A percentile compares a stretch with the other conserved stretches of the same genome.
These are phyloP conservation scores for Phytophthora cactorum DNA, from an alignment of 352 stramenopile species.

Conservation along the genomic window DNA sequence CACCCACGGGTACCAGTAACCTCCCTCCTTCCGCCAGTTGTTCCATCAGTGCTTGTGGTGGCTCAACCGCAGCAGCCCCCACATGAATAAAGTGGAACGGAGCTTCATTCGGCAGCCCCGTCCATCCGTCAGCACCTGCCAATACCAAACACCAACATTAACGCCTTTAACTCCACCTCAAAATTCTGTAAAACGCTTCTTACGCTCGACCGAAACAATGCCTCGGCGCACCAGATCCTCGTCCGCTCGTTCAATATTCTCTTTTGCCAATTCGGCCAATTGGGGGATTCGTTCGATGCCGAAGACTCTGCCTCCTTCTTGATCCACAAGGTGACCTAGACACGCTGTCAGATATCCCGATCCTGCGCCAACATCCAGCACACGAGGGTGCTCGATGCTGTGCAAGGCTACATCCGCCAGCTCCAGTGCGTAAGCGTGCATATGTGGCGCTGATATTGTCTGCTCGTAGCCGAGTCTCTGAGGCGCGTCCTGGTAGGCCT, in stretches of 20 bases:
- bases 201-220: slow-evolving; percentile 59
- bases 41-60: slow-evolving; percentile 89
- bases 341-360: slow-evolving; percentile 96
- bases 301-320: slow-evolving; percentile 60
- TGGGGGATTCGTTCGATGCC: slow-evolving; percentile 92
- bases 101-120: slow-evolving; percentile 84
- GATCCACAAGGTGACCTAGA: slow-evolving; percentile 85
- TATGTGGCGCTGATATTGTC: slow-evolving; percentile 93
- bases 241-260: slow-evolving; percentile 87
- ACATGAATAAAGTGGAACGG: slow-evolving; percentile 98
- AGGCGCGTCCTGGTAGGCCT: slow-evolving; percentile 84
- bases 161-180: neutral
- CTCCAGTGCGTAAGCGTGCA: slow-evolving; percentile 90
- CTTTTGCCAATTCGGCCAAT: slow-evolving; percentile 80
- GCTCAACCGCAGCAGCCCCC: slow-evolving; percentile 90
- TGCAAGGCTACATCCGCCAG: slow-evolving; percentile 62
- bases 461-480: slow-evolving; percentile 83
- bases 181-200: slow-evolving; percentile 1
- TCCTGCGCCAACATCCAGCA: slow-evolving; percentile 96
- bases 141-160: neutral
- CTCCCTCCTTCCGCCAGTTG: slow-evolving; percentile 89
- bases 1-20: slow-evolving; percentile 94
- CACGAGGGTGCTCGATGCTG: slow-evolving; percentile 50
- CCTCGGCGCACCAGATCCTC: slow-evolving; percentile 77
- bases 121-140: slow-evolving; percentile 91